Percentiles rank a stretch among this genome's conserved stretches.
Conservation (phyloP, 163 green algal genomes). For the Chlorella variabilis region DNA sequence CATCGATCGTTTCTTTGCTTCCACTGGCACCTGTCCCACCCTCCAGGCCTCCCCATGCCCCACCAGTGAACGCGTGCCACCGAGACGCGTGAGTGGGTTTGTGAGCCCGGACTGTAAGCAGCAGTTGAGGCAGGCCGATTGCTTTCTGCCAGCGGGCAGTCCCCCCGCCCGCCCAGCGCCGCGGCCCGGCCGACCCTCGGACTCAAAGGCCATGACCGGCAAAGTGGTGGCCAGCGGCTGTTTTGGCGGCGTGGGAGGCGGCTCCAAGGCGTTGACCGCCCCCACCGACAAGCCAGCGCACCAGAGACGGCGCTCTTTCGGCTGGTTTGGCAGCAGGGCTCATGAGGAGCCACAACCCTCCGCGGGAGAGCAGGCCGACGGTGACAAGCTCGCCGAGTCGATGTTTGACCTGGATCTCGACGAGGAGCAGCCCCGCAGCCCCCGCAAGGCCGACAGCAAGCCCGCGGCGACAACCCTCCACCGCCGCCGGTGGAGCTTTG, state of each 20-base stretch:
- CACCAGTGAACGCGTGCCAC: no score
- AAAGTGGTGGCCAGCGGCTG: background rate
- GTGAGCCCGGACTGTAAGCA: no score
- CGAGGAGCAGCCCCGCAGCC: background rate
- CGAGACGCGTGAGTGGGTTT: no score
- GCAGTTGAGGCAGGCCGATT: no score
- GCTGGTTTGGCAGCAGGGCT: background rate
- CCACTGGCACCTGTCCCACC: no score
- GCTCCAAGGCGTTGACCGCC: background rate
- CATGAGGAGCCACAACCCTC: background rate
- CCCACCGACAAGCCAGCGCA: background rate
- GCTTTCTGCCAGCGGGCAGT: no score
- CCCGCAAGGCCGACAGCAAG: conserved; percentile 1
- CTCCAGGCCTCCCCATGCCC: no score
- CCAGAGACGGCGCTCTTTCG: background rate
- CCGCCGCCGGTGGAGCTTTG: conserved; percentile 36
- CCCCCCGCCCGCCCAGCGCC: no score
- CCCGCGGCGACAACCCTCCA: background rate
- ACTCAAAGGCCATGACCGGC: no score
- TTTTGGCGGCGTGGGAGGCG: no score
- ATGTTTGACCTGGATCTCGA: conserved; percentile 35
- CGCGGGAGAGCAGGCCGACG: background rate
- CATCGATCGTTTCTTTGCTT: no score
- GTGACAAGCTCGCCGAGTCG: background rate
- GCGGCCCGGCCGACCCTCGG: no score